Percentiles rank a stretch among this genome's conserved stretches.
Conservation (phyloP, 2,329 filamentous ascomycete species). For the Hymenotorrendiella dingleyae region DNA sequence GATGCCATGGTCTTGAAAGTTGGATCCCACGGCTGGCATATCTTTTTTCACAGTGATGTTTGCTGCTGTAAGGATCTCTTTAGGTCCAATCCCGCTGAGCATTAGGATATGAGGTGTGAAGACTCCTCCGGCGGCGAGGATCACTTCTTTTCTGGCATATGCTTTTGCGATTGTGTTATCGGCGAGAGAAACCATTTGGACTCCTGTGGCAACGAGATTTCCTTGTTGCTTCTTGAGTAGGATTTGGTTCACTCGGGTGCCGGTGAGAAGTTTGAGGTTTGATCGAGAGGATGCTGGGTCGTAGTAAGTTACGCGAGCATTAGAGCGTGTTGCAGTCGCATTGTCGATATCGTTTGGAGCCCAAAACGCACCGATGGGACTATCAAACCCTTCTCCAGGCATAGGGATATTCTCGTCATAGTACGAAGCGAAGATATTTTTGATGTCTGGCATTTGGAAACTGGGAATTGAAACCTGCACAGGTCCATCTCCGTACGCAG, state of each 20-base stretch:
- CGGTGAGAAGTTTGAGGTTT: conserved; percentile 8
- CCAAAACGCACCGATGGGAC: conserved; percentile 6
- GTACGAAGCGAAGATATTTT: conserved; percentile 3
- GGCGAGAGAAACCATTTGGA: conserved; percentile 5
- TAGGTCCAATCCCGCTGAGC: conserved; percentile 6
- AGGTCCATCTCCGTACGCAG: conserved; percentile 6
- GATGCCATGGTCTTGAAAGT: conserved; percentile 3
- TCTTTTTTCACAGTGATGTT: conserved; percentile 5
- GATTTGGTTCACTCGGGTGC: conserved; percentile 9
- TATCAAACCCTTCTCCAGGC: conserved; percentile 6
- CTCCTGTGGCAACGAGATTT: conserved; percentile 4
- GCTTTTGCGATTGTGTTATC: conserved; percentile 4
- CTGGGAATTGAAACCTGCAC: conserved; percentile 3
- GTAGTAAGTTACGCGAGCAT: conserved; percentile 6
- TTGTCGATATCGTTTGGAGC: conserved; percentile 7
- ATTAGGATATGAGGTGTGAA: conserved; percentile 7
- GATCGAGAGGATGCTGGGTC: conserved; percentile 7
- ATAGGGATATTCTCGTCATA: conserved; percentile 2
- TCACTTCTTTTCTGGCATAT: conserved; percentile 5
- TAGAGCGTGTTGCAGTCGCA: conserved; percentile 4
- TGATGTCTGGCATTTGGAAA: conserved; percentile 5
- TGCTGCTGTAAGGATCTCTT: conserved; percentile 3
- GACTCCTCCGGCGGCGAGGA: conserved; percentile 4
- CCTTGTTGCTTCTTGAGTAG: conserved; percentile 1
- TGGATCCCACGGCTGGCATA: conserved; percentile 4